Evolutionary conservation across 768 basidiomycete genomes (phyloP), one percentile per base, ranked within the genome.

Genomic region (Podaxis carcinomalis): DNA sequence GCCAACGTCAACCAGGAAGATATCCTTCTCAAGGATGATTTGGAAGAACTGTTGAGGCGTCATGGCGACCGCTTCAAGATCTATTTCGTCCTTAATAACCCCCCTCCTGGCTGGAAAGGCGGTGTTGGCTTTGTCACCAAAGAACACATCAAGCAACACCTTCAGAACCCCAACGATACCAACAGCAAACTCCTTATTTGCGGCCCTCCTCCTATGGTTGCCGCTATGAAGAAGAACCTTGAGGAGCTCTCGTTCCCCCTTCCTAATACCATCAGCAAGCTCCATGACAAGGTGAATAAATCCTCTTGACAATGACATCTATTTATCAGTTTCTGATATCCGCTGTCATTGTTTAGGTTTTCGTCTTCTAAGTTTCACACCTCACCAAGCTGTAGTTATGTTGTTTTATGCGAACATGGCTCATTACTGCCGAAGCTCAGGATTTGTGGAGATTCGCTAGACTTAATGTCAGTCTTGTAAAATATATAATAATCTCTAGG

Each of bases 1-100:
- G 97, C 97, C 66, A 99, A 99, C 75, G 95, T 98, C 64, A 90
- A 88, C 74, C 71, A 80, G 61, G 91, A 95, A 59, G 97, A 99
- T 70, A 98, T 99, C 69, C 86, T 99, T 42, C 82, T 98, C 67
- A 90, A 85, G 69, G 81, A 85, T 62, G 93, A 98, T 69, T 83
- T 99, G 51, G 94, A 98, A 72, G 81, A 84, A 57, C 85, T 98
- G 49, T 81, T 83, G 16, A 78, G 78, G 51, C 77, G 75, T 58
- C 82, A 96, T 68, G 52, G 49, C 42, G 63, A 65, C 49, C 76
- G 73, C 63, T 94, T 98, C 82, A 86, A 83, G 65, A 81, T 96
- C 56, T 86, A 84, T 76, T 94, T 95, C 72, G 93, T 97, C 57
- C 85, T 99, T 69, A 98, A 99, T 82, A 97, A 94, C 79, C 87